phyloP scores from a whole-genome alignment of 1,284 basidiomycete genomes.

The Mycena citricolor region DNA sequence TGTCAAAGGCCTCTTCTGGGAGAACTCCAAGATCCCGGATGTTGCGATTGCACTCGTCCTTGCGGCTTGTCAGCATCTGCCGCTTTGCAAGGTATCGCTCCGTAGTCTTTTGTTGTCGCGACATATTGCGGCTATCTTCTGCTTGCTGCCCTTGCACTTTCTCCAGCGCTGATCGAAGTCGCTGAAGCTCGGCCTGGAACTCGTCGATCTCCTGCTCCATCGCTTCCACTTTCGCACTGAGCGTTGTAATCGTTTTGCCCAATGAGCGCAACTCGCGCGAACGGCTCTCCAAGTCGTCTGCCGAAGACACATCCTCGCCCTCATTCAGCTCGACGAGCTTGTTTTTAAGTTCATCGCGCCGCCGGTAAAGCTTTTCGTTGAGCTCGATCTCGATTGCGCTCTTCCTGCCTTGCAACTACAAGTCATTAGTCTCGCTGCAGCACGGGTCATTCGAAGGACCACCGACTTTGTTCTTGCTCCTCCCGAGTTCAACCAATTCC shows the following conservation, averaged over 20 bases:
- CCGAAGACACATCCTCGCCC: conserved; percentile 59
- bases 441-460: neutral
- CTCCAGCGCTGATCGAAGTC: conserved; percentile 69
- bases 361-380: conserved; percentile 82
- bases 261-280: conserved; percentile 69
- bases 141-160: conserved; percentile 77
- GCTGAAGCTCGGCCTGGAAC: conserved; percentile 64
- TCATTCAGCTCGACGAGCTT: conserved; percentile 79
- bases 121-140: conserved; percentile 84
- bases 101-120: conserved; percentile 90
- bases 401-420: conserved; percentile 75
- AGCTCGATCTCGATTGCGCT: conserved; percentile 90
- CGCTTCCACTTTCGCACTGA: conserved; percentile 62
- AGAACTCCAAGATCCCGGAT: conserved; percentile 96
- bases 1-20: conserved; percentile 96
- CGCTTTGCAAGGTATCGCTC: conserved; percentile 93
- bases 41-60: conserved; percentile 91
- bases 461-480: conserved; percentile 72
- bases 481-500: conserved; percentile 67
- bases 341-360: conserved; percentile 73
- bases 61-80: conserved; percentile 79
- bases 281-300: conserved; percentile 68
- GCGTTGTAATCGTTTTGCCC: conserved; percentile 60
- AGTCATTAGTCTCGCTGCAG: conserved; percentile 8
- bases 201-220: conserved; percentile 74